Evolutionary conservation across 306 rosid species (phyloP), one percentile per base, ranked within the genome.

Genomic region (Cyamopsis tetragonoloba): DNA sequence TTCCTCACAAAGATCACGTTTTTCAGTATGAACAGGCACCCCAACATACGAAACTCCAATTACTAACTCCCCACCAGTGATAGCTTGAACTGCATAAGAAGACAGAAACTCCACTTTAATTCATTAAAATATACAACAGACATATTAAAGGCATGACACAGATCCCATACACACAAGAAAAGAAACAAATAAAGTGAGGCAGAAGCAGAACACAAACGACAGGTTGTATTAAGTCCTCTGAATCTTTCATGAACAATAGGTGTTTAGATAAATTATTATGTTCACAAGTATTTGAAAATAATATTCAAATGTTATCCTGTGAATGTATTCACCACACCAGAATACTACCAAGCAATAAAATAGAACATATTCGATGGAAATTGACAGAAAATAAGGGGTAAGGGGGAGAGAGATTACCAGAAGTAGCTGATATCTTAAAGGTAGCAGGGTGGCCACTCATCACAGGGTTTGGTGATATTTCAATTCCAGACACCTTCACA

Each of bases 11-110:
- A 92, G 86, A 56, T 80, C 77, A 35, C 15, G 74, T 7, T 54
- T 72, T 92, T 89, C 96, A 3, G 83, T 54, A 81, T 83, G 93
- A 56, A 92, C 91, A 50, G 50, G 89, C 39, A 87, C 7, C 55
- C 96, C 96, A 60, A 85, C 47, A 35, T 62, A 89, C 39, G 85
- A 82, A 74, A 92, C 96, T 26, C 82, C 86, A 49, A 89, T 87
- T 55, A 73, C 74, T 43, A 92, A 56, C 38, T 82, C 76, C 66
- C 98, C 98, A 2, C 88, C 80, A 30, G 70, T 30, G 37, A 89
- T 74, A 62, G 72, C 72, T 64, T 84, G 34, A 66, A 68, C 91
- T 89, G 82, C 74, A 70, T 13, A 28, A 68, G 46, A 71, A 43
- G 1, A 41, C 38, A 65, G 38, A 54, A 79, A 66, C 26, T 56